phyloP scores from a whole-genome alignment of 1,284 basidiomycete genomes.

The Fomitopsis palustris region DNA sequence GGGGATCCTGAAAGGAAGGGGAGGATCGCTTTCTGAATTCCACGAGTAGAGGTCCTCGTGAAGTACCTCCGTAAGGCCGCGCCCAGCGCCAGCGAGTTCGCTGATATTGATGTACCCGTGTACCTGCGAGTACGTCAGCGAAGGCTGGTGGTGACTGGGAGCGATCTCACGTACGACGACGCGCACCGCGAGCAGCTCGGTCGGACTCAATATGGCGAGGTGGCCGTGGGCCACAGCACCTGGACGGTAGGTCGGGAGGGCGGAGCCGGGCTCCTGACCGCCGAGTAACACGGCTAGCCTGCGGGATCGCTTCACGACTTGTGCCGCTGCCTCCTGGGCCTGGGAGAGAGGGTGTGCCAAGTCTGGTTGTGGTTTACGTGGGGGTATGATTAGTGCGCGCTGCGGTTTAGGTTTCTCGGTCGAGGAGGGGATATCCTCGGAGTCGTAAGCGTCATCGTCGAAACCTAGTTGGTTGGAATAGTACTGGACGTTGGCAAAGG shows the following conservation, averaged over 20 bases:
- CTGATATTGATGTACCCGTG: constrained; percentile 21
- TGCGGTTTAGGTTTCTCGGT: background rate
- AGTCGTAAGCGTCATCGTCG: constrained; percentile 4
- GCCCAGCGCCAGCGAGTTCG: constrained; percentile 24
- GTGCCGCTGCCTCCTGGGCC: background rate
- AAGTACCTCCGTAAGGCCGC: constrained; percentile 14
- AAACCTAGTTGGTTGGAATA: constrained; percentile 6
- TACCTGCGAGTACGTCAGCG: constrained; percentile 13
- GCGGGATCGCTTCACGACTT: constrained; percentile 25
- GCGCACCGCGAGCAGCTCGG: constrained; percentile 21
- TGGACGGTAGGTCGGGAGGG: constrained; percentile 19
- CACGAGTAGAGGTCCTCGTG: constrained; percentile 23
- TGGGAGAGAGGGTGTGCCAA: constrained; percentile 10
- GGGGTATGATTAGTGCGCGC: background rate
- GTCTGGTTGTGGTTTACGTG: background rate
- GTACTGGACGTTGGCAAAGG: constrained; percentile 14
- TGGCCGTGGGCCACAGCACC: constrained; percentile 24
- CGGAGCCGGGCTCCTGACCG: constrained; percentile 21
- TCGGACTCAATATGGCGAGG: constrained; percentile 21
- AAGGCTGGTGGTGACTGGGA: background rate
- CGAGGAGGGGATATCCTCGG: constrained; percentile 1
- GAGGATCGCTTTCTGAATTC: constrained; percentile 15
- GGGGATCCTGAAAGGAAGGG: constrained; percentile 23
- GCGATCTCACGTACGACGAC: constrained; percentile 18
- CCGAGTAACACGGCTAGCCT: constrained; percentile 23